phyloP scores from a whole-genome alignment of 306 rosid genomes.

The Fagus sylvatica region DNA sequence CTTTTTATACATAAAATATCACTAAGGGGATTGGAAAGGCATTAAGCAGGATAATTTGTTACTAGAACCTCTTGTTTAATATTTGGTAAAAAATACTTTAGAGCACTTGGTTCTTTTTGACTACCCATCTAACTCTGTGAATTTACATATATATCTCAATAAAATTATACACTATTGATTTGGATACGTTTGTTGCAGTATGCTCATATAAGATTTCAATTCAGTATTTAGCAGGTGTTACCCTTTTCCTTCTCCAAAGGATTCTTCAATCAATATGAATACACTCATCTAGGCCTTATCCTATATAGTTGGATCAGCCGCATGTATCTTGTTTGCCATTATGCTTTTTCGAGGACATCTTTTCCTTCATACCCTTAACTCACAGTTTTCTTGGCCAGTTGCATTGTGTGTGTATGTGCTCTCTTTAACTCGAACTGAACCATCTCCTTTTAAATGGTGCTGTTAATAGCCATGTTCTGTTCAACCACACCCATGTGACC shows the following conservation, averaged over 20 bases:
- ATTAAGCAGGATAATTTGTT: neutral
- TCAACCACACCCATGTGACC: neutral
- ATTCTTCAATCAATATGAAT: neutral
- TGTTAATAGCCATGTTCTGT: conserved; percentile 14
- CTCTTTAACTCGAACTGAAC: conserved; percentile 3
- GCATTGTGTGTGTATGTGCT: neutral
- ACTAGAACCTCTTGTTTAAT: neutral
- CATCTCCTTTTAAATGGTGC: conserved; percentile 8
- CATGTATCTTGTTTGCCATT: neutral
- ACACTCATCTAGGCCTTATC: neutral
- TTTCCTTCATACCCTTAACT: neutral
- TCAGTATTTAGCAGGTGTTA: neutral
- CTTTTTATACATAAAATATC: neutral
- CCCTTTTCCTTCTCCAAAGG: neutral
- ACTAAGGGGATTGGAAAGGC: neutral
- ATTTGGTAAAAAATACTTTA: neutral
- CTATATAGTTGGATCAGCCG: neutral
- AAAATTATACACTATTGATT: neutral
- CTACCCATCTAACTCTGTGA: neutral
- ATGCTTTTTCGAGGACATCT: neutral
- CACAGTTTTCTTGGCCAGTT: neutral
- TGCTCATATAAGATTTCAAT: neutral
- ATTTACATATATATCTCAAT: neutral
- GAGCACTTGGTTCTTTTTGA: neutral
- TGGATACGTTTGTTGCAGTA: neutral